Conservation (phyloP, 768 basidiomycete genomes). For the Ramaria sp. region DNA sequence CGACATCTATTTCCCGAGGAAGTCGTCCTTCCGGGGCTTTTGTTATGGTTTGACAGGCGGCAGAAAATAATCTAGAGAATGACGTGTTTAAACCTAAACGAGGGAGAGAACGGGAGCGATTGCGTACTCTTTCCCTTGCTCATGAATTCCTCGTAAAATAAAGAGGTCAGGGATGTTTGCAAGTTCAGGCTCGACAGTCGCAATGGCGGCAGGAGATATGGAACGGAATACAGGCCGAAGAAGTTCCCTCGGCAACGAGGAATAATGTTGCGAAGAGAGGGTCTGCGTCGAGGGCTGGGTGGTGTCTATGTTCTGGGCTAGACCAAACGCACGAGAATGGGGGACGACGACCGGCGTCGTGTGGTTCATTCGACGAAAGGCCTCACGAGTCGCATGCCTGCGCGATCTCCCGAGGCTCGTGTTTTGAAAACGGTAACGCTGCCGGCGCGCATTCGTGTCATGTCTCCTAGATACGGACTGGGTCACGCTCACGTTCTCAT, state of each 20-base stretch:
- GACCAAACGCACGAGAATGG: neutral
- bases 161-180: constrained; percentile 49
- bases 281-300: neutral
- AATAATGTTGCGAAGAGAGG: constrained; percentile 43
- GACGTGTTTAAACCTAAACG: neutral
- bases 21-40: constrained; percentile 19
- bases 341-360: neutral
- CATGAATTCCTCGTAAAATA: constrained; percentile 22
- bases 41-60: neutral
- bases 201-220: constrained; percentile 43
- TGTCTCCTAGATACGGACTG: neutral
- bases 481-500: constrained; percentile 9
- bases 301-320: neutral
- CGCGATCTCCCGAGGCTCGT: neutral
- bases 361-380: constrained; percentile 2
- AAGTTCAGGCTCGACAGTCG: constrained; percentile 42
- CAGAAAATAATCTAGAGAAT: neutral
- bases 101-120: neutral
- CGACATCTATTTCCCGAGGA: constrained; percentile 33
- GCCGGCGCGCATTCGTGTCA: constrained; percentile 8
- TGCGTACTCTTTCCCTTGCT: neutral
- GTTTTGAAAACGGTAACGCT: constrained; percentile 4
- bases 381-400: constrained; percentile 5
- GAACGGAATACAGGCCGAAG: constrained; percentile 48
- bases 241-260: constrained; percentile 49